Evolutionary conservation across 805 yeast genomes (phyloP), one percentile per base, ranked within the genome.

Genomic region (Suhomyces prunicola): DNA sequence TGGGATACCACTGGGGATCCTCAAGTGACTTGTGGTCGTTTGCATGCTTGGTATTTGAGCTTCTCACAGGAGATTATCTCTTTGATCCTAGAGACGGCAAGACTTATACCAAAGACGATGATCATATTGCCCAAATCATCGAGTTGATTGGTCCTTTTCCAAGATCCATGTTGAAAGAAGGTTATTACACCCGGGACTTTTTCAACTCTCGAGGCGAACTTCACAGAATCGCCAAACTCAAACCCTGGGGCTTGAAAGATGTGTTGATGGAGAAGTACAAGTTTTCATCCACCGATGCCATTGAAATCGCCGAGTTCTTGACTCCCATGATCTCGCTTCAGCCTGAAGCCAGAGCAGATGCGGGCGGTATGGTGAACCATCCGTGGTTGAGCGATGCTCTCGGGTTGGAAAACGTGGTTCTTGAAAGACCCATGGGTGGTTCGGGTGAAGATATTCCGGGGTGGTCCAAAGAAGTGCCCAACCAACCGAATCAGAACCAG

Each of bases 21-120:
- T 85, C 93, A 51, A 86, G 96, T 1, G 99, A 94, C 70, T 80
- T 93, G 47, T 94, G 99, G 99, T 88, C 97, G n/a, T 77, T 88
- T 62, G 97, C 96, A 0, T 92, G 98, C 71, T 72, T 94, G 62
- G 77, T 88, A 1, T 94, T 94, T 71, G 99, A 94, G 72, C 77
- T 94, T 23, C 70, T 93, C 44, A 93, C 99, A 0, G 98, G 98
- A 3, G 98, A 93, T 69, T 92, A 92, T 63, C 70, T 94, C 48
- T 94, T 93, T 68, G 97, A 93, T 67, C 99, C 99, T 5, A 82
- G 84, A 50, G 83, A 83, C 56, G 91, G 92, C 1, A 82, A 81
- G 51, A 76, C 87, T 4, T 93, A 90, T 70, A 68, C 85, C 47
- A 92, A 92, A 64, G 97, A 92, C 68, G 97, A 93, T 65, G 99